phyloP scores from a whole-genome alignment of 208 protist species.

The Acanthamoeba triangularis region DNA sequence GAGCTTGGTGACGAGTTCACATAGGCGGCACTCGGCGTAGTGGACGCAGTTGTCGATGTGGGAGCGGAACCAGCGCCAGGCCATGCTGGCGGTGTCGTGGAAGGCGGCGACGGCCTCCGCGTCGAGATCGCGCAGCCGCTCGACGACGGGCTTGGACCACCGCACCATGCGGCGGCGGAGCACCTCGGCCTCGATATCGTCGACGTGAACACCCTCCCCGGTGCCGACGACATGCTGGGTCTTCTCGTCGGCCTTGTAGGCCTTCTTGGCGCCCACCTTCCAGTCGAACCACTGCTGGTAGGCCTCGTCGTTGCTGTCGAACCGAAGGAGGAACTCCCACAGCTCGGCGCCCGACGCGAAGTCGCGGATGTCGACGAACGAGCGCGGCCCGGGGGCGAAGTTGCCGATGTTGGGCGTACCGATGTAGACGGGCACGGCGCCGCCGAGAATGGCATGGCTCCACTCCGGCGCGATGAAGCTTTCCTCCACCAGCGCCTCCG shows the following conservation, averaged over 20 bases:
- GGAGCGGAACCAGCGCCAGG: constrained; percentile 46
- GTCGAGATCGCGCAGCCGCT: background rate
- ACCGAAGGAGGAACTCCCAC: constrained; percentile 81
- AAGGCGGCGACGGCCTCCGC: background rate
- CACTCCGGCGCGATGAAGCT: constrained; percentile 37
- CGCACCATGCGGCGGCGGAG: background rate
- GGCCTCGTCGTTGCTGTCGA: constrained; percentile 76
- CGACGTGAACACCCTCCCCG: constrained; percentile 2
- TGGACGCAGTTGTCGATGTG: constrained; percentile 41
- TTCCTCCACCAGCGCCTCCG: background rate
- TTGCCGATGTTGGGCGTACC: constrained; percentile 85
- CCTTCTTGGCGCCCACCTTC: constrained; percentile 65
- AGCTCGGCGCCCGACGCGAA: constrained; percentile 80
- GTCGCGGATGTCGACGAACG: constrained; percentile 82
- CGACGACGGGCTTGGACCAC: background rate
- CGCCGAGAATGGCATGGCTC: constrained; percentile 60
- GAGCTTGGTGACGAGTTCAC: constrained; percentile 47
- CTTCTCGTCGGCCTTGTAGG: background rate
- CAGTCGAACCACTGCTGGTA: constrained; percentile 84
- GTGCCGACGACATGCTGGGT: background rate
- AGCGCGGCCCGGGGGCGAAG: constrained; percentile 81
- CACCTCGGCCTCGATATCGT: background rate
- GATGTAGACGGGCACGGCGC: constrained; percentile 85
- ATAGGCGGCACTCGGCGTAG: constrained; percentile 14
- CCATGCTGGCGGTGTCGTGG: background rate